Base-by-base conservation (phyloP, 768 basidiomycete species). In the Mycena floridula region DNA sequence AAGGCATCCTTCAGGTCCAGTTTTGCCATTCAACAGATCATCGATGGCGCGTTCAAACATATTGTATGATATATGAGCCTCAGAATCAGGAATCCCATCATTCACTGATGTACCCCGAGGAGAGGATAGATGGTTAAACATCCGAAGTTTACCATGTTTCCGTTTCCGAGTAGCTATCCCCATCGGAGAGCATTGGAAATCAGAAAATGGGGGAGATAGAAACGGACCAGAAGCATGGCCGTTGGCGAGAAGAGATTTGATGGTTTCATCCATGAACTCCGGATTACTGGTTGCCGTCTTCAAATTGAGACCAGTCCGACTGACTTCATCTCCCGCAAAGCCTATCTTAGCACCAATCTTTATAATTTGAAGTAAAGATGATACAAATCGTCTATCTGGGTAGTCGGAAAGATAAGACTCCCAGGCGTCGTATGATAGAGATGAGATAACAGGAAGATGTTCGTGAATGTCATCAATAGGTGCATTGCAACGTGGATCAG, bases 1-100 rank as follows among this genome's bases (percentile, higher is more conserved):
- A 68, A 70, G 1, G 65, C 68, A 9, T 62, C 57, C 42, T 62
- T 56, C 5, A 70, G 53, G 42, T 69, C 65, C 15, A 66, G 59
- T 44, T 68, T 68, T 4, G 50, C 55, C 47, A 69, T 54, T 1
- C 56, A 57, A 0, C 5, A 67, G 44, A 35, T 64, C 57, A 2
- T 52, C 7, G n/a, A 59, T 37, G 0, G 59, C 59, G 4, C 42
- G 37, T 13, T 51, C 45, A 42, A 66, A 59, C 36, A 51, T 49
- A 23, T 68, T 59, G 42, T 66, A 68, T 0, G 27, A 7, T 4
- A 67, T 65, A 11, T 26, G 38, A 8, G 53, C 61, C 47, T 65
- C 55, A 2, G 41, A 18, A n/a, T 65, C 56, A 2, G 61, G 52
- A 38, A 68, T 61, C 15, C 59, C 57, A 36, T 60, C 54, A 30